phyloP scores from a whole-genome alignment of 2,329 filamentous ascomycete genomes.

The Graphilbum fragrans region DNA sequence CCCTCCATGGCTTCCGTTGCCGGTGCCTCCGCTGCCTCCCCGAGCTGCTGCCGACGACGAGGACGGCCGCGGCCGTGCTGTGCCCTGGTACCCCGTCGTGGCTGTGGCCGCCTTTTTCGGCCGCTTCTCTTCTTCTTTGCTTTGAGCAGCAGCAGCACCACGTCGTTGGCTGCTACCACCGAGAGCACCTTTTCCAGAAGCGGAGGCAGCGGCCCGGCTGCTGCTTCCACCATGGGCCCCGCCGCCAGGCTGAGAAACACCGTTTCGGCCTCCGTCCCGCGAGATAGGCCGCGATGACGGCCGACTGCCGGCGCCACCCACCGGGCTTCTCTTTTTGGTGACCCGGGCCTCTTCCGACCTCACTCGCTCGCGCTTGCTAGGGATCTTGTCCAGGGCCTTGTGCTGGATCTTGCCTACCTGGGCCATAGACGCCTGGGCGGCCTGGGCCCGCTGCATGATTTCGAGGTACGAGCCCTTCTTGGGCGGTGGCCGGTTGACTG shows the following conservation, averaged over 20 bases:
- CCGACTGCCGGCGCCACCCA: neutral
- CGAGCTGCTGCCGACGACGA: constrained; percentile 16
- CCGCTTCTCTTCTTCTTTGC: constrained; percentile 41
- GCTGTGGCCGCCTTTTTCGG: constrained; percentile 47
- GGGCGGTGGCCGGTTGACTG: constrained; percentile 29
- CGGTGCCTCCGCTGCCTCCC: neutral
- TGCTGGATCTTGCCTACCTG: constrained; percentile 62
- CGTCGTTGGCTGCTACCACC: too few relatives aligned
- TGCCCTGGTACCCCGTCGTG: constrained; percentile 55
- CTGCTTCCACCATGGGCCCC: too few relatives aligned
- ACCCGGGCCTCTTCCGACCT: neutral
- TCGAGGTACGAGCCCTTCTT: constrained; percentile 67
- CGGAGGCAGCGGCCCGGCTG: too few relatives aligned
- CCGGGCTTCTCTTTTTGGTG: neutral
- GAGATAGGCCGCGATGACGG: neutral
- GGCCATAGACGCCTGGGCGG: constrained; percentile 48
- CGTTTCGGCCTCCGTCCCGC: neutral
- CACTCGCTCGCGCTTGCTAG: neutral
- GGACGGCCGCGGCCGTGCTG: constrained; percentile 43
- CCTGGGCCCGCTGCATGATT: constrained; percentile 60
- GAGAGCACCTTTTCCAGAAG: too few relatives aligned
- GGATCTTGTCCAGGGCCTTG: constrained; percentile 27
- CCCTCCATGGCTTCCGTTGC: neutral
- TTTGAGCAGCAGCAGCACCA: constrained; percentile 8
- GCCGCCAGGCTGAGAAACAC: too few relatives aligned